phyloP scores from a whole-genome alignment of 805 yeast genomes.

The Yarrowia sp. region DNA sequence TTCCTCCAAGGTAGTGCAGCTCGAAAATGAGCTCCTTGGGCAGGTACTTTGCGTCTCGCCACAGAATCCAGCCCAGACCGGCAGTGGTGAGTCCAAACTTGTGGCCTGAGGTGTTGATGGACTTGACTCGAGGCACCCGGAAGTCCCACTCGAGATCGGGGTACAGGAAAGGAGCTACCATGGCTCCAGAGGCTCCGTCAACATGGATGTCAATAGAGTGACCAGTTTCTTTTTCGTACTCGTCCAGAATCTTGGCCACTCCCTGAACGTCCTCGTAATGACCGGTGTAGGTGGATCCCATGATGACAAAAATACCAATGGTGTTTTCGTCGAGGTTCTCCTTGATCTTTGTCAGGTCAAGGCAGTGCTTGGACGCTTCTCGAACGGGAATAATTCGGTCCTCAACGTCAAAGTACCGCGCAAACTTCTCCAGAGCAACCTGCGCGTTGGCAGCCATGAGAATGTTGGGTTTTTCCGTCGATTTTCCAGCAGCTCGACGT shows the following conservation, averaged over 20 bases:
- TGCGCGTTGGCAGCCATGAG: conserved; percentile 91
- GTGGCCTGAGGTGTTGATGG: conserved; percentile 89
- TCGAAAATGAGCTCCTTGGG: conserved; percentile 74
- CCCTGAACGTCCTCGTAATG: conserved; percentile 75
- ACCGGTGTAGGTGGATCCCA: conserved; percentile 93
- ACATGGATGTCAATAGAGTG: conserved; percentile 77
- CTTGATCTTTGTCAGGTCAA: conserved; percentile 59
- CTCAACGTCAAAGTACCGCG: conserved; percentile 90
- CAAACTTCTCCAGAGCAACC: conserved; percentile 91
- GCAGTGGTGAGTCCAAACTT: conserved; percentile 88
- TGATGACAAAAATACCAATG: conserved; percentile 80
- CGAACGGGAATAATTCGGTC: conserved; percentile 68
- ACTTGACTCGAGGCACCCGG: conserved; percentile 66
- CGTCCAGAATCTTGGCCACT: conserved; percentile 63
- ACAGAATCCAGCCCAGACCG: conserved; percentile 89
- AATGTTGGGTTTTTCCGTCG: conserved; percentile 69
- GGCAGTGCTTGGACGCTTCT: conserved; percentile 55
- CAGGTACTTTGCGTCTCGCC: conserved; percentile 62
- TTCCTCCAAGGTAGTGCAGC: conserved; percentile 80
- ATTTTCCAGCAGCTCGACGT: conserved; percentile 57
- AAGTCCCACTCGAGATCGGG: conserved; percentile 86
- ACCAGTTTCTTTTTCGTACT: conserved; percentile 65
- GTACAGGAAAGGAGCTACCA: conserved; percentile 78
- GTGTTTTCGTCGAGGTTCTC: conserved; percentile 83
- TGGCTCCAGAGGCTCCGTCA: conserved; percentile 91